Evolutionary conservation across 441 rosid genomes (phyloP), one percentile per base, ranked within the genome.

Genomic region (Kokia cookei): DNA sequence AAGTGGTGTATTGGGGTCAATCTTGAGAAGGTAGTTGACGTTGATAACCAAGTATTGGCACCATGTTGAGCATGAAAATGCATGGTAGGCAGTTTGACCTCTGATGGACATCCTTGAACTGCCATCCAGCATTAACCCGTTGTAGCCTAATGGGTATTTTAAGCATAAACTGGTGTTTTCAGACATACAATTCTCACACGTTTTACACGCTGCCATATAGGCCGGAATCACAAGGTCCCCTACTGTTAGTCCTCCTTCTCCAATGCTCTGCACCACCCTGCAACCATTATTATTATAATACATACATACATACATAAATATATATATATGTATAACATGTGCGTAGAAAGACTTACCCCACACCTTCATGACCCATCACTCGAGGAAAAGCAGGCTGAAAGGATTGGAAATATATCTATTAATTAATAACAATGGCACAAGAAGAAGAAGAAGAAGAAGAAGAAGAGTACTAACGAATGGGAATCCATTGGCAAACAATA

Each of bases 221-320:
- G 75, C 2, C 40, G 88, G 87, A 35, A 88, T 79, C 78, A 86
- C 89, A 13, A 73, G 3, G 3, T 85, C 91, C 74, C 89, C 86
- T 77, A 74, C 77, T 72, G 78, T 75, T 13, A 65, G 3, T 3
- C 35, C 55, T 0, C 24, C 64, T 19, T 71, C 65, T 1, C 73
- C 73, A 19, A 71, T 14, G 65, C 65, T 40, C 54, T 71, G 65
- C 3, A 71, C 35, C 11, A 55, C 65, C 65, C 73, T 57, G 29
- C 19, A 17, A 55, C 9, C 7, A n/a, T 6, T 17, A 7, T 17
- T 53, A 53, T 5, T n/a, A 53, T 5, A 32, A 32, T 32, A 32
- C 4, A 32, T 19, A 32, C 4, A 32, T 32, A 32, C 35, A 32
- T 32, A 29, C 0, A 4, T 32, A 4, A 19, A n/a, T 4, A 27